These are phyloP conservation scores for Phialocephala subalpina DNA, from an alignment of 2,329 filamentous ascomycete genomes.

Conservation along the genomic window DNA sequence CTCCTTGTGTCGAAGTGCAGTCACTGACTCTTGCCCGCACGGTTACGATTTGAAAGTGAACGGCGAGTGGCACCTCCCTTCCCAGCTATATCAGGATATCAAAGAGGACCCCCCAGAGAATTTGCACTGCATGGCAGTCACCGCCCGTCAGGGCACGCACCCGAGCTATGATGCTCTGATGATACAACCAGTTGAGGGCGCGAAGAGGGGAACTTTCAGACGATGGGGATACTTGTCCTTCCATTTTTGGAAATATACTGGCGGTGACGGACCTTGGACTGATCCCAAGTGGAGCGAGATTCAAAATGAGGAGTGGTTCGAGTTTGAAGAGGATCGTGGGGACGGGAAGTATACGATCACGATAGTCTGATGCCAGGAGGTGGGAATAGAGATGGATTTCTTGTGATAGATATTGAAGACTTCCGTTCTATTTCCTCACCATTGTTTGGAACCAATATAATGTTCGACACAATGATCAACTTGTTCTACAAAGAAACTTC, in stretches of 20 bases:
- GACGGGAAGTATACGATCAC: neutral
- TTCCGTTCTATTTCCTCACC: too few relatives aligned
- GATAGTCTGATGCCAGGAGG: neutral
- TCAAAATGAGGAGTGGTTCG: neutral
- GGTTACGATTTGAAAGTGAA: neutral
- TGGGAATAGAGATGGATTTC: too few relatives aligned
- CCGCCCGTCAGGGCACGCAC: too few relatives aligned
- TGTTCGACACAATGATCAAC: too few relatives aligned
- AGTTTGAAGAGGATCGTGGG: neutral
- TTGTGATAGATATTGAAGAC: too few relatives aligned
- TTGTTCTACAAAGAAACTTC: too few relatives aligned
- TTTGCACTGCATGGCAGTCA: neutral
- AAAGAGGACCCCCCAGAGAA: neutral
- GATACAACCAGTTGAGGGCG: neutral
- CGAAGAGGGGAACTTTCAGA: neutral
- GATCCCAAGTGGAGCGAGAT: conserved; percentile 6
- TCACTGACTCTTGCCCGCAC: too few relatives aligned
- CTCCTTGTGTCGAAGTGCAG: neutral
- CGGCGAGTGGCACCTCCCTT: neutral
- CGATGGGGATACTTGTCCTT: neutral
- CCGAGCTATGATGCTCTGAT: neutral
- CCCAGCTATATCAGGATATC: neutral
- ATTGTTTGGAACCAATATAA: too few relatives aligned
- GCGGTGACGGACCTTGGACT: neutral
- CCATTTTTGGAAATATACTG: neutral